Conservation (phyloP, 2,329 filamentous ascomycete species). For the Whalleya microplaca region DNA sequence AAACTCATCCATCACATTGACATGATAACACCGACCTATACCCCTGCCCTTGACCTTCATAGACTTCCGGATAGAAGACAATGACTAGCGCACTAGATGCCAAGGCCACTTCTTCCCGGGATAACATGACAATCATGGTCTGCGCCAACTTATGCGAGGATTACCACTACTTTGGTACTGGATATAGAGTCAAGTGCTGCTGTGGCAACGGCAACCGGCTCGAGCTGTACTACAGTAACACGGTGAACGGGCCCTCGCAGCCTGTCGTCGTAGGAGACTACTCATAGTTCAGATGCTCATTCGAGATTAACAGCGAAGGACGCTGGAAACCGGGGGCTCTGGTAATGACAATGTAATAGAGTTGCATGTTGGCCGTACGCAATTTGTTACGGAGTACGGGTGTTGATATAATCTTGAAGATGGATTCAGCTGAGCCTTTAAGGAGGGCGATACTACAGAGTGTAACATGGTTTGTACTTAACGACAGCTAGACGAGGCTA, state of each 20-base stretch:
- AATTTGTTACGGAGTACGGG: too few species aligned
- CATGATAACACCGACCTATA: conserved; percentile 35
- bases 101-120: conserved; percentile 14
- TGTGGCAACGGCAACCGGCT: conserved; percentile 31
- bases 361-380: too few species aligned
- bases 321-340: conserved; percentile 33
- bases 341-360: too few species aligned
- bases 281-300: too few species aligned
- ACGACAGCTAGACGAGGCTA: too few species aligned
- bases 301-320: conserved; percentile 28
- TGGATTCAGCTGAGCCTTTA: conserved; percentile 35
- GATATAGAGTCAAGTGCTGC: conserved; percentile 41
- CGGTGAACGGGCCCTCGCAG: conserved; percentile 6
- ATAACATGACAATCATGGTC: conserved; percentile 38
- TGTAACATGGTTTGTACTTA: too few species aligned
- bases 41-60: conserved; percentile 39
- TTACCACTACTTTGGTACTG: conserved; percentile 45
- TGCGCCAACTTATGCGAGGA: conserved; percentile 41
- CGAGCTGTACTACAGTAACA: conserved; percentile 28
- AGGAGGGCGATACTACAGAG: neutral
- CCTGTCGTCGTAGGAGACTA: conserved; percentile 6
- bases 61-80: conserved; percentile 47
- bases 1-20: conserved; percentile 17
- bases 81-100: conserved; percentile 40
- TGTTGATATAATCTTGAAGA: too few species aligned